phyloP scores from a whole-genome alignment of 768 basidiomycete species.

The Russula sp. region DNA sequence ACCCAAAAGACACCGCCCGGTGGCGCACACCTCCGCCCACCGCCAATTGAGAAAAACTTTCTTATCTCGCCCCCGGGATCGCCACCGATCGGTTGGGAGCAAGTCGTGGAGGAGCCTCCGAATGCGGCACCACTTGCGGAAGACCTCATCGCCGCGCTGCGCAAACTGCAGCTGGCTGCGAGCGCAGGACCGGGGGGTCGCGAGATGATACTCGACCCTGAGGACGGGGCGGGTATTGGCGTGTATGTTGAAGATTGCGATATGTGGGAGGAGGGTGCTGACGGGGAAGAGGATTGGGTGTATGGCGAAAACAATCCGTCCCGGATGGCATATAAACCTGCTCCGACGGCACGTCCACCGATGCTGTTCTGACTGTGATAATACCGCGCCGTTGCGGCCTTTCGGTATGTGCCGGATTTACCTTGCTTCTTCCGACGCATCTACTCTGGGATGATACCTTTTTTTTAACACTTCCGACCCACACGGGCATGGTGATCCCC shows the following conservation, averaged over 20 bases:
- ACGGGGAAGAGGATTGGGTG: conserved; percentile 46
- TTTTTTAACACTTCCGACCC: conserved; percentile 67
- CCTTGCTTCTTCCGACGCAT: conserved; percentile 1
- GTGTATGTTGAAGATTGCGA: conserved; percentile 77
- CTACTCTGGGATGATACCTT: conserved; percentile 49
- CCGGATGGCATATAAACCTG: conserved; percentile 44
- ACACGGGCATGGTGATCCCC: conserved; percentile 43
- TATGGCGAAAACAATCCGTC: conserved; percentile 48
- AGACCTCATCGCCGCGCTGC: conserved; percentile 78
- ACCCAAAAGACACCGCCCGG: conserved; percentile 40
- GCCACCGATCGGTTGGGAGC: conserved; percentile 97
- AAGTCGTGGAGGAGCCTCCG: conserved; percentile 82
- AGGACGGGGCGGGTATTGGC: conserved; percentile 65
- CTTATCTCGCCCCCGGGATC: conserved; percentile 97
- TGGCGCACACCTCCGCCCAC: conserved; percentile 53
- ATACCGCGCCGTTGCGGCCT: conserved; percentile 14
- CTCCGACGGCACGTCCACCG: conserved; percentile 55
- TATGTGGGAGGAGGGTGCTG: conserved; percentile 30
- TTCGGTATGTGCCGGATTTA: conserved; percentile 23
- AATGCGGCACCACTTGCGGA: conserved; percentile 78
- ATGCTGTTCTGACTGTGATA: conserved; percentile 28
- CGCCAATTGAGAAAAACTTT: conserved; percentile 85
- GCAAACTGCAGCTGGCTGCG: conserved; percentile 51
- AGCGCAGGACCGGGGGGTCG: conserved; percentile 30
- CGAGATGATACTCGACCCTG: conserved; percentile 62